Evolutionary conservation across 768 basidiomycete genomes (phyloP).

Genomic region (Macrolepiota fuliginosa): DNA sequence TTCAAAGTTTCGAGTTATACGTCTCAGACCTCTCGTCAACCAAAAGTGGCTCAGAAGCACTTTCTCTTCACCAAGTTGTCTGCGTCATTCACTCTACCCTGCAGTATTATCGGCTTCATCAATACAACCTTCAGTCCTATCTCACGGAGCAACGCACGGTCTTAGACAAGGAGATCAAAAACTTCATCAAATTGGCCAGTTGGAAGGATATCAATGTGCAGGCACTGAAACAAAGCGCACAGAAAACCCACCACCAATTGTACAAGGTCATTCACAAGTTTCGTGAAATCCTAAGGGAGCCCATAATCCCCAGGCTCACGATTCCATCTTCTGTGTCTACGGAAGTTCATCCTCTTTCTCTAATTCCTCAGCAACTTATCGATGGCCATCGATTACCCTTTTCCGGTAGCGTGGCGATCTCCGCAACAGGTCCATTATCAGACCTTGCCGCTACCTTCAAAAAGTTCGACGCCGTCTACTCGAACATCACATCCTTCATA

Average conservation of each 20-base stretch:
- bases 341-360: constrained; percentile 27
- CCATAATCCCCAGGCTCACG: constrained; percentile 44
- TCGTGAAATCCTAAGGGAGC: constrained; percentile 82
- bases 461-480: constrained; percentile 43
- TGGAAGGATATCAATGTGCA: constrained; percentile 98
- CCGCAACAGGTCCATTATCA: constrained; percentile 32
- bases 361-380: background rate
- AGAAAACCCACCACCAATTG: constrained; percentile 85
- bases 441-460: constrained; percentile 49
- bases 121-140: constrained; percentile 39
- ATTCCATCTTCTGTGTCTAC: constrained; percentile 32
- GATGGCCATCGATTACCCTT: background rate
- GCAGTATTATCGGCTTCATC: constrained; percentile 64
- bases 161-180: constrained; percentile 79
- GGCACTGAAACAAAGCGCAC: constrained; percentile 88
- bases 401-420: background rate
- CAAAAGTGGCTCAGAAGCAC: constrained; percentile 26
- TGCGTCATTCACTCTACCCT: constrained; percentile 61
- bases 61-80: constrained; percentile 46
- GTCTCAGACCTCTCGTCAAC: constrained; percentile 31
- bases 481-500: constrained; percentile 42
- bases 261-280: constrained; percentile 92
- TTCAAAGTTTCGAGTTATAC: constrained; percentile 65
- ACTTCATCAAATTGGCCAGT: constrained; percentile 91
- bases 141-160: constrained; percentile 52